phyloP scores from a whole-genome alignment of 805 yeast species.

The Barnettozyma californica region DNA sequence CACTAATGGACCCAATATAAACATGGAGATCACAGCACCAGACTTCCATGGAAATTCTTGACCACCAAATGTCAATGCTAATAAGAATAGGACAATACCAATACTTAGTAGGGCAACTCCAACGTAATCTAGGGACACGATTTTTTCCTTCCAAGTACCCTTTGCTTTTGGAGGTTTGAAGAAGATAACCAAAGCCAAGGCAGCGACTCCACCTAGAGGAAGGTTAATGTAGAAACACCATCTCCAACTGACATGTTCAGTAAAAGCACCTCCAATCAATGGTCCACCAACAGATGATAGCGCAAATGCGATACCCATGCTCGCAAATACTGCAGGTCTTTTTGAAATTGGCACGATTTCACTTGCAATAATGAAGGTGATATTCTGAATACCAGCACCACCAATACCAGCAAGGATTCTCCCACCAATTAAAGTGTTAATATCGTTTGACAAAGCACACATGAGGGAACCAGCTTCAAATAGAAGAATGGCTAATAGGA shows the following conservation, averaged over 20 bases:
- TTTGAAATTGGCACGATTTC: slow-evolving; percentile 38
- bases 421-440: slow-evolving; percentile 64
- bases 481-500: slow-evolving; percentile 22
- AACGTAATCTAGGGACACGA: slow-evolving; percentile 40
- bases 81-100: slow-evolving; percentile 38
- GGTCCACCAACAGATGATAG: slow-evolving; percentile 58
- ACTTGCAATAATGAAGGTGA: slow-evolving; percentile 51
- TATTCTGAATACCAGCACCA: slow-evolving; percentile 60
- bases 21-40: slow-evolving; percentile 41
- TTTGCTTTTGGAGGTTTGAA: slow-evolving; percentile 38
- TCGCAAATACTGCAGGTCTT: slow-evolving; percentile 19
- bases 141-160: slow-evolving; percentile 32
- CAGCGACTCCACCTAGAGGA: slow-evolving; percentile 49
- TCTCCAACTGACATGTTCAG: slow-evolving; percentile 58
- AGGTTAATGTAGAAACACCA: slow-evolving; percentile 65
- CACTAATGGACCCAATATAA: slow-evolving; percentile 41
- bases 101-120: slow-evolving; percentile 40
- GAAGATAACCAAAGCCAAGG: slow-evolving; percentile 28
- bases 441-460: slow-evolving; percentile 46
- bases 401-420: slow-evolving; percentile 69
- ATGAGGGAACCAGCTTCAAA: slow-evolving; percentile 62
- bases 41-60: slow-evolving; percentile 43
- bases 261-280: slow-evolving; percentile 60
- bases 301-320: slow-evolving; percentile 32
- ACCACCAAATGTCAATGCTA: slow-evolving; percentile 51